These are phyloP conservation scores for Cutaneotrichosporon sp. DNA, from an alignment of 1,284 basidiomycete genomes.

Conservation along the genomic window DNA sequence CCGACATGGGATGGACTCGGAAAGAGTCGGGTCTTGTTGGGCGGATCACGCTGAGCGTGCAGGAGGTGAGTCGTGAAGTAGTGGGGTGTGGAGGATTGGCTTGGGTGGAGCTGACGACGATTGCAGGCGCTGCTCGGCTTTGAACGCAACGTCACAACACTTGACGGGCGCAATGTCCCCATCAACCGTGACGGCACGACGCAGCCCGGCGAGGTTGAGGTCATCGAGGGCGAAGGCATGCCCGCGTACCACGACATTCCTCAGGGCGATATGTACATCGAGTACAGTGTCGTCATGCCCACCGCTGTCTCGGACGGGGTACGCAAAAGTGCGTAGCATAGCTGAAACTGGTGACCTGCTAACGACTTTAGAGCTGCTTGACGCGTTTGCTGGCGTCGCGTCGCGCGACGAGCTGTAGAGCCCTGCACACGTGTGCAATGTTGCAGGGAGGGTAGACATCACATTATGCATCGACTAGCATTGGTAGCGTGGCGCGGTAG, in stretches of 20 bases:
- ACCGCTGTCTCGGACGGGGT: conserved; percentile 60
- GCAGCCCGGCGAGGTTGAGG: conserved; percentile 87
- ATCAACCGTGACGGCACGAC: conserved; percentile 71
- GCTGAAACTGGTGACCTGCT: background rate
- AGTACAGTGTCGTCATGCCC: conserved; percentile 85
- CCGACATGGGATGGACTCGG: conserved; percentile 65
- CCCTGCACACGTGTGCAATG: background rate
- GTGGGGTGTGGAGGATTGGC: background rate
- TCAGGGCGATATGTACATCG: conserved; percentile 79
- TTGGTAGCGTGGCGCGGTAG: no score
- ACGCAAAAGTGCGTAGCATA: conserved; percentile 38
- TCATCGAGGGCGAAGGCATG: conserved; percentile 82
- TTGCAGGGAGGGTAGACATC: background rate
- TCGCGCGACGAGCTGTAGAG: conserved; percentile 11
- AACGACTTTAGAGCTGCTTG: conserved; percentile 9
- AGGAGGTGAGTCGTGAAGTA: conserved; percentile 69
- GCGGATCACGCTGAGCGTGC: conserved; percentile 78
- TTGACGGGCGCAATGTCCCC: conserved; percentile 77
- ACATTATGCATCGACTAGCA: no score
- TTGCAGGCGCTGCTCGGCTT: conserved; percentile 47
- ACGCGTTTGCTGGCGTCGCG: conserved; percentile 7
- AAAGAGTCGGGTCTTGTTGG: conserved; percentile 86
- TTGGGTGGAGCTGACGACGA: background rate
- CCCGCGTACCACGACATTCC: conserved; percentile 60
- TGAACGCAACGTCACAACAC: conserved; percentile 71